Conservation (phyloP, 225 moss, liverwort and hornwort genomes). For the Sphagnum contortum region DNA sequence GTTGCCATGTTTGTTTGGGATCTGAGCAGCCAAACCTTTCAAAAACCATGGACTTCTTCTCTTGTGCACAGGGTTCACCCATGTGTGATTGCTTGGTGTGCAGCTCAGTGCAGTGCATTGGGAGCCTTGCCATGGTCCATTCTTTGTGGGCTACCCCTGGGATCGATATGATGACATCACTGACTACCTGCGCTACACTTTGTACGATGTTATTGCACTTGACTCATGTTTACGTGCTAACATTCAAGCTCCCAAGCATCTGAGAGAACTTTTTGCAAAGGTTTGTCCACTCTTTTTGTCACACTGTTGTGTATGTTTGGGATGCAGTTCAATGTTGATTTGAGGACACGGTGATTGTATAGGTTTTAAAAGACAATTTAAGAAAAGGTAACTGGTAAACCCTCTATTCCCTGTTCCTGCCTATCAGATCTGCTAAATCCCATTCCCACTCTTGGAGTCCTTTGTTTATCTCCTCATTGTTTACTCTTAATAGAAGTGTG, state of each 20-base stretch:
- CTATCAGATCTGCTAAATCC: too few relatives aligned
- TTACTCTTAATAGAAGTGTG: too few relatives aligned
- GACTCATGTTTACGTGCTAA: slow-evolving; percentile 83
- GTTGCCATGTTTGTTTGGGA: too few relatives aligned
- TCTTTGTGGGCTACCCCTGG: slow-evolving; percentile 81
- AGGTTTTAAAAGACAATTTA: too few relatives aligned
- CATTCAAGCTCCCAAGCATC: slow-evolving; percentile 79
- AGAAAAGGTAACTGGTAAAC: too few relatives aligned
- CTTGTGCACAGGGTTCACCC: neutral
- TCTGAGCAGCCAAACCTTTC: too few relatives aligned
- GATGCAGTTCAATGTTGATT: too few relatives aligned
- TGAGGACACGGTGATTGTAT: too few relatives aligned
- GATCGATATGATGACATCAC: slow-evolving; percentile 87
- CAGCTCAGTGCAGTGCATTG: slow-evolving; percentile 77
- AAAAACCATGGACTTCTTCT: neutral
- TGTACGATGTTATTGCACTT: slow-evolving; percentile 87
- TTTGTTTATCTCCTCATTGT: too few relatives aligned
- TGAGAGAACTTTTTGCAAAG: slow-evolving; percentile 65
- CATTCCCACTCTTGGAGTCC: too few relatives aligned
- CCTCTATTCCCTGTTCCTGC: too few relatives aligned
- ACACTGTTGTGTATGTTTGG: too few relatives aligned
- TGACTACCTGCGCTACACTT: slow-evolving; percentile 81
- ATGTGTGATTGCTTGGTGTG: slow-evolving; percentile 1
- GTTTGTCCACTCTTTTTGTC: slow-evolving; percentile 12
- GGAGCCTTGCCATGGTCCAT: slow-evolving; percentile 86